Evolutionary conservation across 2,329 filamentous ascomycete genomes (phyloP).

Genomic region (Hawksworthiomyces lignivorus): DNA sequence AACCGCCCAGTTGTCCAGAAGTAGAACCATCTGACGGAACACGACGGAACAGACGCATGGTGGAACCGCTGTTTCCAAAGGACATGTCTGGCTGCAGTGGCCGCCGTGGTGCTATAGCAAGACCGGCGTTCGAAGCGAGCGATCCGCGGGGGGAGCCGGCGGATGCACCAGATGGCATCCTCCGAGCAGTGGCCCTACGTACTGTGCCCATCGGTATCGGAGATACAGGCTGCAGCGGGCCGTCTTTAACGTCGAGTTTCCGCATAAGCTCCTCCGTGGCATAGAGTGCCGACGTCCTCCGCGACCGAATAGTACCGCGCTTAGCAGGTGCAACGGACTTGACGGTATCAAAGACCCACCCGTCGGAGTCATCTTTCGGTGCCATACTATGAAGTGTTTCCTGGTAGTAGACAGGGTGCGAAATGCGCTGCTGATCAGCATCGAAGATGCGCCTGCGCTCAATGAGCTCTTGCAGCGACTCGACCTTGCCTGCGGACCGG

Average conservation of each 20-base stretch:
- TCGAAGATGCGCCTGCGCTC: constrained; percentile 77
- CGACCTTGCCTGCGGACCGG: constrained; percentile 75
- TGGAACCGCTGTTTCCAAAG: constrained; percentile 89
- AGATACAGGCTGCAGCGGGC: constrained; percentile 49
- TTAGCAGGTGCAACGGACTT: constrained; percentile 59
- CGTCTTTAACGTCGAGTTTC: constrained; percentile 54
- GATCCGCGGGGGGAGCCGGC: constrained; percentile 19
- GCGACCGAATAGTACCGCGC: constrained; percentile 40
- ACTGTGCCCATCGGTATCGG: constrained; percentile 44
- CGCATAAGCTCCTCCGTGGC: constrained; percentile 54
- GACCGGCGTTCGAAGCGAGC: constrained; percentile 17
- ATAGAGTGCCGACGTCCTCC: constrained; percentile 50
- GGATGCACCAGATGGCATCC: constrained; percentile 32
- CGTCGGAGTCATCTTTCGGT: constrained; percentile 63
- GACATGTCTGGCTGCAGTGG: constrained; percentile 84
- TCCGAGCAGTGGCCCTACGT: constrained; percentile 49
- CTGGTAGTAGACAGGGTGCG: constrained; percentile 80
- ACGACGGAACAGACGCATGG: constrained; percentile 82
- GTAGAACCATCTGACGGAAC: constrained; percentile 64
- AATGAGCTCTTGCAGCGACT: constrained; percentile 80
- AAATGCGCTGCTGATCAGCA: constrained; percentile 59
- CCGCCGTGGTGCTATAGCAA: constrained; percentile 51
- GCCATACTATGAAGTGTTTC: constrained; percentile 75
- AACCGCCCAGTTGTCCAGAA: constrained; percentile 28
- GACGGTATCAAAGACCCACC: constrained; percentile 94